Conservation (phyloP, 495 filamentous ascomycete species). For the Xylaria venustula region DNA sequence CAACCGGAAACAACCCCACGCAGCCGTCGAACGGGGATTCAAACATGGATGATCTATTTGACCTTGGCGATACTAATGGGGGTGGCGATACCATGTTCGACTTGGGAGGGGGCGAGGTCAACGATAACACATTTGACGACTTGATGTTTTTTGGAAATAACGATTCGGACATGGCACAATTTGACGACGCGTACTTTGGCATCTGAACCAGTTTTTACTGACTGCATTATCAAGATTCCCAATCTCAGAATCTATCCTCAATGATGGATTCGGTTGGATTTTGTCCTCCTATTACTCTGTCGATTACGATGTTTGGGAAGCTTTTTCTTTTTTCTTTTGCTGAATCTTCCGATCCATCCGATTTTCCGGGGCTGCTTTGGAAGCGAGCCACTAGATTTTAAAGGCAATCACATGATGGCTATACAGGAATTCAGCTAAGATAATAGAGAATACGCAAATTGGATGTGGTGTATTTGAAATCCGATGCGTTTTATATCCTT, state of each 20-base stretch:
- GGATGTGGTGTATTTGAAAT: too few species aligned
- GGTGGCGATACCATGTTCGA: constrained; percentile 38
- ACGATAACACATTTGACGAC: constrained; percentile 44
- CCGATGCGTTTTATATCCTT: too few species aligned
- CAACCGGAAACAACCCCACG: constrained; percentile 7
- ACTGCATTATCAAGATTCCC: neutral
- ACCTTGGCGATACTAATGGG: constrained; percentile 26
- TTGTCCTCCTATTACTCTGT: too few species aligned
- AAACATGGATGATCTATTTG: constrained; percentile 39
- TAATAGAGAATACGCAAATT: neutral
- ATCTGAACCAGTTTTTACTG: neutral
- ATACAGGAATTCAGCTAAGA: too few species aligned
- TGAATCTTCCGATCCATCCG: too few species aligned
- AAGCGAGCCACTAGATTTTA: too few species aligned
- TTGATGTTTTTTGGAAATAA: constrained; percentile 35
- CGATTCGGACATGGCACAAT: constrained; percentile 34
- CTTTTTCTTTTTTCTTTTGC: too few species aligned
- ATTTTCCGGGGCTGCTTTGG: too few species aligned
- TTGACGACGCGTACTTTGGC: constrained; percentile 36
- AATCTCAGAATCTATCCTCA: neutral
- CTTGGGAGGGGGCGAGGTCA: constrained; percentile 30
- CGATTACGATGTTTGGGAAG: too few species aligned
- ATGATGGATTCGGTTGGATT: too few species aligned
- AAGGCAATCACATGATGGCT: too few species aligned
- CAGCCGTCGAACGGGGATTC: constrained; percentile 27